These are phyloP conservation scores for Ambrosia trifida DNA, from an alignment of 129 eudicot species.

Conservation along the genomic window DNA sequence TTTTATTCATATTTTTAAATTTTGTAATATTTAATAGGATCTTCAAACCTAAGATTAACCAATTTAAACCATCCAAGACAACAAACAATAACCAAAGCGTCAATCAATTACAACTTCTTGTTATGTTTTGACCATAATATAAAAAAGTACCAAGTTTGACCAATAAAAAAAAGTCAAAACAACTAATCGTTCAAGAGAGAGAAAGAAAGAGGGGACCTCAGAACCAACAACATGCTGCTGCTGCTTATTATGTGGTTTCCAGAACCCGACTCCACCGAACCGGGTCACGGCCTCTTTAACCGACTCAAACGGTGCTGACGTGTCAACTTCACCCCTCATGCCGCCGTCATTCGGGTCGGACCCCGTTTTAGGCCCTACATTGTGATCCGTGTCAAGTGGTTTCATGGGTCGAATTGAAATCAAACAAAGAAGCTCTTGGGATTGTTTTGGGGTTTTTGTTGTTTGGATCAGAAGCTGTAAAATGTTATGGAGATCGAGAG, in stretches of 20 bases:
- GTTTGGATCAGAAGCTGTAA: slow-evolving; percentile 37
- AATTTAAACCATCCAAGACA: no score
- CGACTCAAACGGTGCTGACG: slow-evolving; percentile 93
- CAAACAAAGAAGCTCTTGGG: slow-evolving; percentile 6
- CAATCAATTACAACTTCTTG: neutral
- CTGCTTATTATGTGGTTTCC: slow-evolving; percentile 62
- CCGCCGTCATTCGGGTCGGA: slow-evolving; percentile 19
- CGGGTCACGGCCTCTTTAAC: slow-evolving; percentile 86
- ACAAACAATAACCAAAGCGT: neutral
- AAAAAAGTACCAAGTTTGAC: neutral
- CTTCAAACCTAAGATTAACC: no score
- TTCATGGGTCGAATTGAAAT: slow-evolving; percentile 22
- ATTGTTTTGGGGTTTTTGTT: slow-evolving; percentile 22
- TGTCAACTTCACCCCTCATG: slow-evolving; percentile 67
- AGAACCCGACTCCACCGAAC: slow-evolving; percentile 88
- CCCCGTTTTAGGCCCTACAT: slow-evolving; percentile 26
- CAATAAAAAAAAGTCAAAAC: neutral
- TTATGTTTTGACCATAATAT: neutral
- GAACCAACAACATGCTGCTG: slow-evolving; percentile 20
- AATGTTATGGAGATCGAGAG: neutral
- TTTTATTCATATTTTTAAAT: no score
- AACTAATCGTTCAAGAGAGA: neutral
- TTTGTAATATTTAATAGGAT: no score
- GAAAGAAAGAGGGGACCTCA: slow-evolving; percentile 22
- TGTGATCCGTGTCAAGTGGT: slow-evolving; percentile 21